Evolutionary conservation across 805 yeast species (phyloP), one percentile per base, ranked within the genome.

Genomic region (Sugiyamaella boreocaroliniensis): DNA sequence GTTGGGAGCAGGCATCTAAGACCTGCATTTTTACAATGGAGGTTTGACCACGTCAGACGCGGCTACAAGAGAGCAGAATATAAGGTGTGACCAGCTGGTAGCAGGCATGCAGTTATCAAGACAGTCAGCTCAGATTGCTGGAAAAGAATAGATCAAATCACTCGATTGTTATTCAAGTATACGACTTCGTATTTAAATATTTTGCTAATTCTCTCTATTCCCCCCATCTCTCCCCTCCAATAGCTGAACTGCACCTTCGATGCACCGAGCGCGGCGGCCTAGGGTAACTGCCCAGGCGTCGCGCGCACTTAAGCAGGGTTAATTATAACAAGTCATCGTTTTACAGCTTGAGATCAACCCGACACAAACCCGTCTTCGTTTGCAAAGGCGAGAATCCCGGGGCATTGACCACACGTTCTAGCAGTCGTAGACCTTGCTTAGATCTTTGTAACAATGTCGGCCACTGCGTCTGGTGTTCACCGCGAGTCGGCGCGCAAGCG

Each of bases 391-490:
- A 32, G 37, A 32, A 11, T 32, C n/a, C 37, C 26, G 26, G 37
- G 37, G 37, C 37, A 32, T 32, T 32, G 37, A 32, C 37, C 37
- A 32, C 37, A 9, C 8, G 3, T 32, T 32, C n/a, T 14, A 32
- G 37, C 37, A 32, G 37, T 14, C 12, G n/a, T 32, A 32, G 37
- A 14, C 37, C 37, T 22, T 32, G 37, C 12, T 32, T 32, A 11
- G 37, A 32, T 32, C 8, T 32, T 14, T 32, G 37, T 34, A 48
- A 47, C 37, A 20, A 49, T 49, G 52, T 49, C 55, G 43, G 53
- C 53, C 15, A 26, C 43, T 19, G 51, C 55, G 26, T 52, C 55
- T 15, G 55, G 55, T 37, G 51, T 52, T 12, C 37, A 50, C 29
- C 48, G 52, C n/a, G 51, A 47, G 29, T 32, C 37, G 12, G 37